Evolutionary conservation across 768 basidiomycete species (phyloP).

Genomic region (Sistotremastrum suecicum): DNA sequence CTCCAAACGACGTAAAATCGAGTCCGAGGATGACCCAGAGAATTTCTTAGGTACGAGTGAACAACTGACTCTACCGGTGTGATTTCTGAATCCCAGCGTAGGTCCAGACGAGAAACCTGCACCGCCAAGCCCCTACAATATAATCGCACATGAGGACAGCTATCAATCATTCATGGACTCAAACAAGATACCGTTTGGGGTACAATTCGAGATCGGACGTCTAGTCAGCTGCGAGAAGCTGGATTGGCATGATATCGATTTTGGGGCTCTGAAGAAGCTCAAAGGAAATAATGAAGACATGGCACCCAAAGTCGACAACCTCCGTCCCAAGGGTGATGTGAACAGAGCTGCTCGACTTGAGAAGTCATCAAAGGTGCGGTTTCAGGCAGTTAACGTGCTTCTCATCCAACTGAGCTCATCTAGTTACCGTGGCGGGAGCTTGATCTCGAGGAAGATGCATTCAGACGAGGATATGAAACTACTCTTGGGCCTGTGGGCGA

Average conservation of each 20-base stretch:
- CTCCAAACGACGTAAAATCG: too few species aligned
- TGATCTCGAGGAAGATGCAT: constrained; percentile 35
- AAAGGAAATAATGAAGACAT: constrained; percentile 18
- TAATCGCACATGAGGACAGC: constrained; percentile 3
- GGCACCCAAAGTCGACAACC: constrained; percentile 14
- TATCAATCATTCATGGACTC: constrained; percentile 13
- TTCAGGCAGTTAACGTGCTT: constrained; percentile 8
- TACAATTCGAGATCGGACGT: constrained; percentile 41
- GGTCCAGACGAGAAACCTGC: too few species aligned
- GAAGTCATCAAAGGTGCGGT: constrained; percentile 8
- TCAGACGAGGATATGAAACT: constrained; percentile 19
- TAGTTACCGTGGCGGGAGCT: constrained; percentile 54
- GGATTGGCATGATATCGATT: constrained; percentile 17
- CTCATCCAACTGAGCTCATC: not conserved
- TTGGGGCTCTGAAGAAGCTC: constrained; percentile 16
- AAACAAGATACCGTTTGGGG: constrained; percentile 26
- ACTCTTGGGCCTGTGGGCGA: constrained; percentile 28
- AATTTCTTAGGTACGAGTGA: too few species aligned
- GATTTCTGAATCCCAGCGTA: too few species aligned
- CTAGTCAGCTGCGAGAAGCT: constrained; percentile 19
- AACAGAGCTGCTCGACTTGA: constrained; percentile 3
- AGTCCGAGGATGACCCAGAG: too few species aligned
- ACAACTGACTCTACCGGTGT: too few species aligned
- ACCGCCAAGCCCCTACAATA: too few species aligned
- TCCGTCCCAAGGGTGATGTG: constrained; percentile 5